phyloP scores from a whole-genome alignment of 148 eudicot genomes.

The Rheum nobile region DNA sequence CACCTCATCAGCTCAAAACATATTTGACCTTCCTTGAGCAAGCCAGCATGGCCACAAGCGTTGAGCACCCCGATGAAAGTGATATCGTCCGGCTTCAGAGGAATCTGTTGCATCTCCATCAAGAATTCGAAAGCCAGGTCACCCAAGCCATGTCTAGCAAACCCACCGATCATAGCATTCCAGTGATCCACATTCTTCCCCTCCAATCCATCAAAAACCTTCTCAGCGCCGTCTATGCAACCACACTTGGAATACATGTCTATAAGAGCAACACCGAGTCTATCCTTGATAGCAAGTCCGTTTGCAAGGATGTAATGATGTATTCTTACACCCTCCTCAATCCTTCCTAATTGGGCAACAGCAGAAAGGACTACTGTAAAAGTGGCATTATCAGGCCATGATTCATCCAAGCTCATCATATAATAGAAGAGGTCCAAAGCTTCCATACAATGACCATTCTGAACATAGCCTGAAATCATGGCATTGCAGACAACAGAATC shows the following conservation, averaged over 20 bases:
- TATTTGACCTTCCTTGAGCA: slow-evolving; percentile 61
- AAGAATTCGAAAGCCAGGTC: slow-evolving; percentile 47
- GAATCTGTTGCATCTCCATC: slow-evolving; percentile 41
- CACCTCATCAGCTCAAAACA: slow-evolving; percentile 70
- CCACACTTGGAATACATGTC: slow-evolving; percentile 89
- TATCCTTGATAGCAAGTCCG: slow-evolving; percentile 30
- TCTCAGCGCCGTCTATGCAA: slow-evolving; percentile 39
- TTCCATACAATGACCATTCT: slow-evolving; percentile 31
- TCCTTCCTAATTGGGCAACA: slow-evolving; percentile 40
- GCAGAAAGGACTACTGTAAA: slow-evolving; percentile 52
- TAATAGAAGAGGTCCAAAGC: slow-evolving; percentile 46
- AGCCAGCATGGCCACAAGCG: slow-evolving; percentile 68
- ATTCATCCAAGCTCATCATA: slow-evolving; percentile 15
- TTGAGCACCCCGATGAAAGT: slow-evolving; percentile 54
- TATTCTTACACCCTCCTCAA: slow-evolving; percentile 44
- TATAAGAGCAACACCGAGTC: slow-evolving; percentile 64
- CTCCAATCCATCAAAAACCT: slow-evolving; percentile 33
- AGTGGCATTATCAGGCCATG: slow-evolving; percentile 47
- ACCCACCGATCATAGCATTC: slow-evolving; percentile 82
- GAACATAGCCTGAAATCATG: slow-evolving; percentile 69
- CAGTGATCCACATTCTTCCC: slow-evolving; percentile 52
- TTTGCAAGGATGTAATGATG: slow-evolving; percentile 34
- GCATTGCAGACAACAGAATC: slow-evolving; percentile 56
- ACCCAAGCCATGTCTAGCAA: slow-evolving; percentile 60
- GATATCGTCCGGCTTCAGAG: slow-evolving; percentile 50